A percentile compares a stretch with the other conserved stretches of the same genome.
Conservation (phyloP, 768 basidiomycete genomes). For the Mycena olivaceomarginata region DNA sequence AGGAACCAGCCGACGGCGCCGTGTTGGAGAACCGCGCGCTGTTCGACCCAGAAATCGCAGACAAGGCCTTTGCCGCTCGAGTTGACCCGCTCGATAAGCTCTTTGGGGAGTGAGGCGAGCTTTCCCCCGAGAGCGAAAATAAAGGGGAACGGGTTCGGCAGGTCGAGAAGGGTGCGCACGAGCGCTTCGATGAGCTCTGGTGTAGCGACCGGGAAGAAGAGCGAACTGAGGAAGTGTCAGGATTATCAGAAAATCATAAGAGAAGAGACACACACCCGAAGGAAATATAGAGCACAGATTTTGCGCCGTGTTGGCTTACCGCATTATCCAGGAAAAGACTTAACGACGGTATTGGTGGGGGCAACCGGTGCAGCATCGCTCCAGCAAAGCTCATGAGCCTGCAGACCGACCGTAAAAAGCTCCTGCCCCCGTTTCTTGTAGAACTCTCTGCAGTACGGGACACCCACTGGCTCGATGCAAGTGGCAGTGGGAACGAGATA, state of each 20-base stretch:
- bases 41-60: no score
- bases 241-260: not conserved
- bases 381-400: conserved; percentile 2
- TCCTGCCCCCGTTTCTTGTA: conserved; percentile 14
- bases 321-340: conserved; percentile 27
- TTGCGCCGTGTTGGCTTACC: conserved; percentile 22
- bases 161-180: conserved; percentile 21
- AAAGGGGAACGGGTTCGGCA: conserved; percentile 32
- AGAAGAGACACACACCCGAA: conserved; percentile 27
- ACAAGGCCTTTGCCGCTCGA: no score
- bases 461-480: conserved; percentile 23
- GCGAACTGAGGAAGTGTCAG: not conserved
- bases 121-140: no score
- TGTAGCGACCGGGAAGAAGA: conserved; percentile 38
- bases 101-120: no score
- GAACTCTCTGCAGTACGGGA: conserved; percentile 4
- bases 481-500: not conserved
- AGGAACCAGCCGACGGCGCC: no score
- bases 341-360: conserved; percentile 8
- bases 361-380: not conserved
- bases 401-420: conserved; percentile 24
- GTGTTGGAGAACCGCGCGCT: no score
- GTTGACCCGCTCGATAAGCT: no score
- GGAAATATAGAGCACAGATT: conserved; percentile 39
- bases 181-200: conserved; percentile 34